phyloP scores from a whole-genome alignment of 352 stramenopile genomes.

The Phytophthora sp. region DNA sequence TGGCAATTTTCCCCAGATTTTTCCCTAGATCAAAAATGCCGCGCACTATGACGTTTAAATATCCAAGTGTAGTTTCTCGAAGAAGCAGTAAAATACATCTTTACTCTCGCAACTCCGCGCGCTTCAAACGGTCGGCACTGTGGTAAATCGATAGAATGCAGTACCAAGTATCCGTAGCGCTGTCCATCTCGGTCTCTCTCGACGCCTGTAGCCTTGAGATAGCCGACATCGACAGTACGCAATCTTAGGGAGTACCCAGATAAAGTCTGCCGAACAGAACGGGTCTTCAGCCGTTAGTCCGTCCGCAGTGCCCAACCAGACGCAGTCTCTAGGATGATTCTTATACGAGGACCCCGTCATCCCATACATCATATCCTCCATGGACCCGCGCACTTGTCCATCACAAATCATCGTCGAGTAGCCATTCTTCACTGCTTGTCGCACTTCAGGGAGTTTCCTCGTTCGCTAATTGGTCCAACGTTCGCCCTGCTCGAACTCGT shows the following conservation, averaged over 20 bases:
- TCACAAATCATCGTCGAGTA: constrained; percentile 46
- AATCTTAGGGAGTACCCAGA: constrained; percentile 49
- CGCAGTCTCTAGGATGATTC: constrained; percentile 42
- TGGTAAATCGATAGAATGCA: constrained; percentile 47
- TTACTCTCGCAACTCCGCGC: constrained; percentile 32
- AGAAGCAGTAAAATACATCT: constrained; percentile 44
- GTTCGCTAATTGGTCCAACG: constrained; percentile 32
- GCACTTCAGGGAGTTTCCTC: constrained; percentile 33
- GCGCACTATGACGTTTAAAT: constrained; percentile 44
- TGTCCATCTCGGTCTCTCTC: constrained; percentile 32
- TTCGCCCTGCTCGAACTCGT: constrained; percentile 32
- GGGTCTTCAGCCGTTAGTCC: constrained; percentile 38
- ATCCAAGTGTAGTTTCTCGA: constrained; percentile 33
- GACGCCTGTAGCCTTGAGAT: constrained; percentile 48
- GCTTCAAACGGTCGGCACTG: constrained; percentile 41
- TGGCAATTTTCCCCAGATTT: constrained; percentile 26
- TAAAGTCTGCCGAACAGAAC: constrained; percentile 51
- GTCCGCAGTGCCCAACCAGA: constrained; percentile 47
- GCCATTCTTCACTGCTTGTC: constrained; percentile 31
- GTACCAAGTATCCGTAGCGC: constrained; percentile 51
- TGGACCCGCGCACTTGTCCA: constrained; percentile 42
- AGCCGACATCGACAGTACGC: constrained; percentile 46
- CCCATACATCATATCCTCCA: constrained; percentile 58
- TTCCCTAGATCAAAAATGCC: constrained; percentile 48
- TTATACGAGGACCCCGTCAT: constrained; percentile 44